Evolutionary conservation across 345 rosid species (phyloP), one percentile per base, ranked within the genome.

Genomic region (Raphanus raphanistrum): DNA sequence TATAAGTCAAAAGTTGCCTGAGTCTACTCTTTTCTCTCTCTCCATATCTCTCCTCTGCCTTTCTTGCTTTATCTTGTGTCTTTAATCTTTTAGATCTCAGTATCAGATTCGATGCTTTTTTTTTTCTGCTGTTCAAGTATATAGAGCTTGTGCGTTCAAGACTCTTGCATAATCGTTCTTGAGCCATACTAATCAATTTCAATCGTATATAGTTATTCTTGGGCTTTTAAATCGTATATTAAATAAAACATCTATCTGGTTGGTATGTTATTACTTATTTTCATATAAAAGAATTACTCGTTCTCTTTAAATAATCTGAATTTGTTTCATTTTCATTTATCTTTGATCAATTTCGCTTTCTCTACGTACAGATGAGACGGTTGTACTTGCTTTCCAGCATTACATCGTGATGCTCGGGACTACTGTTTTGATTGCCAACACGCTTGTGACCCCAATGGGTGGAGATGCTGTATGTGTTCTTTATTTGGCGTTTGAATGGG

Each of bases 391-490:
- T 76, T 95, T 95, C 82, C 93, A 95, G 70, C 99, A 93, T 87
- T 93, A 91, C 81, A 85, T 93, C 21, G 96, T 95, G 81, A 83
- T 87, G 91, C 96, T 95, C 26, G 98, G 99, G 76, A 90, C 97
- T 71, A 81, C 87, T 15, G 96, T 95, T 16, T 75, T 91, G 52
- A 82, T 93, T 71, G 86, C 92, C 76, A 87, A 73, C 79, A 74
- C 58, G 62, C 87, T 95, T 43, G 99, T 95, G 77, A 86, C 91
- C 36, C 84, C 1, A 66, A 92, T 92, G 99, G 98, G 99, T 64
- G 99, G 99, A 54, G 72, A 71, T 80, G 33, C 87, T 83, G 99
- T 95, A 87, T 73, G 98, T 73, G 50, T 57, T 65, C 8, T 43
- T 33, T 8, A 17, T 29, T 68, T 10, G 12, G 3, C 6, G 54